Evolutionary conservation across 2,329 filamentous ascomycete genomes (phyloP).

Genomic region (Ascochyta fabae): DNA sequence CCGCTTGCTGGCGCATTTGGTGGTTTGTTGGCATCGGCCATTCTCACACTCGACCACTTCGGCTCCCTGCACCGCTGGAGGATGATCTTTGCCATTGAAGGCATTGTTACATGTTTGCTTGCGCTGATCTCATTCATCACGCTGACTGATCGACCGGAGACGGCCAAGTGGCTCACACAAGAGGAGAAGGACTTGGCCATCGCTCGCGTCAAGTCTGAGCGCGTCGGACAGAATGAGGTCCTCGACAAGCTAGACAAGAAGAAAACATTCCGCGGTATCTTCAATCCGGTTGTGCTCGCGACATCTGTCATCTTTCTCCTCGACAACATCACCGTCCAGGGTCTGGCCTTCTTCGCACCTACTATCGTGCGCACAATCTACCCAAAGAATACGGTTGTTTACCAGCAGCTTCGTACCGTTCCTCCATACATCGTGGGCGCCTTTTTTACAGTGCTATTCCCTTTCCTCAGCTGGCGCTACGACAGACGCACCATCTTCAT

Average conservation of each 20-base stretch:
- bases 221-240: slow-evolving; percentile 66
- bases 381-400: slow-evolving; percentile 61
- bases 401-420: slow-evolving; percentile 73
- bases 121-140: slow-evolving; percentile 68
- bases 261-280: slow-evolving; percentile 68
- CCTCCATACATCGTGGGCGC: slow-evolving; percentile 73
- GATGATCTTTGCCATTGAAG: slow-evolving; percentile 77
- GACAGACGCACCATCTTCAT: slow-evolving; percentile 68
- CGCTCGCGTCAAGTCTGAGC: slow-evolving; percentile 72
- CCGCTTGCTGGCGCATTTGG: slow-evolving; percentile 75
- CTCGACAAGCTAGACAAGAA: slow-evolving; percentile 67
- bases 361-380: slow-evolving; percentile 76
- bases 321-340: slow-evolving; percentile 74
- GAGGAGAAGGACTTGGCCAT: slow-evolving; percentile 72
- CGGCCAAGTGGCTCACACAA: slow-evolving; percentile 68
- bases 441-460: slow-evolving; percentile 69
- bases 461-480: slow-evolving; percentile 66
- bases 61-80: slow-evolving; percentile 66
- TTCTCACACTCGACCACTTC: slow-evolving; percentile 66
- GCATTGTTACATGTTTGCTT: slow-evolving; percentile 66
- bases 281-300: slow-evolving; percentile 66
- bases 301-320: slow-evolving; percentile 67
- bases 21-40: slow-evolving; percentile 67
- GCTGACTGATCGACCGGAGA: slow-evolving; percentile 72
- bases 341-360: slow-evolving; percentile 72